Base-by-base conservation (phyloP, 257 asterid species). In the Thymus mandschuricus region DNA sequence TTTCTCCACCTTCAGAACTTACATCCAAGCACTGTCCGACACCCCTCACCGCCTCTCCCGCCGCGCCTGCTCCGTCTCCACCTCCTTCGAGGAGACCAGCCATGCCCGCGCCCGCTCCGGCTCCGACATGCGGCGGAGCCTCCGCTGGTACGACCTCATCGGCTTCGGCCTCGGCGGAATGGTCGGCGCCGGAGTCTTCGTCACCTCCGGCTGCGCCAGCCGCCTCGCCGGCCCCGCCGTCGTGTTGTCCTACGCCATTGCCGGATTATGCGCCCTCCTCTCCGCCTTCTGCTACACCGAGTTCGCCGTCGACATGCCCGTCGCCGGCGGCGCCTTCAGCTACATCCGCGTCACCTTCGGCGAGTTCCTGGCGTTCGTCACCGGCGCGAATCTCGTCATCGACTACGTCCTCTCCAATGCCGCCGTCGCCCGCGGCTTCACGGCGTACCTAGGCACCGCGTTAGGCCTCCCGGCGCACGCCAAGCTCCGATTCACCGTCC, bases 101-200 rank as follows among this genome's bases (percentile, higher is more conserved):
- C 86, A 74, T 52, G 75, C 76, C 48, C 80, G 90, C 4, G 81
- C 83, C 30, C 82, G 85, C 29, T 89, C 98, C 5, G 96, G 96
- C 2, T 45, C 87, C n/a, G 80, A 69, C 61, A 81, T 94, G 91
- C 81, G 82, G 60, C 79, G 88, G 57, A 91, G 72, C 66, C 92
- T 94, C 71, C 85, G 83, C 3, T 91, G 97, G 97, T 77, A 86
- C 78, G 98, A 94, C 80, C 91, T 94, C 30, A 75, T 91, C 70
- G 86, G 96, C 0, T 75, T 94, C 56, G 97, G 98, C 43, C 45
- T 94, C 77, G 98, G 98, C 44, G 98, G 98, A 0, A 94, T 94
- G 98, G 96, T 94, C 81, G 98, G 98, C 0, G 98, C 98, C 77
- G 98, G 98, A 1, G 96, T 94, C 0, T 94, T 94, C 51, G 93